Percentiles rank a stretch among this genome's conserved stretches.
Evolutionary conservation across 805 yeast genomes (phyloP).

Genomic region (Lachancea meyersii): DNA sequence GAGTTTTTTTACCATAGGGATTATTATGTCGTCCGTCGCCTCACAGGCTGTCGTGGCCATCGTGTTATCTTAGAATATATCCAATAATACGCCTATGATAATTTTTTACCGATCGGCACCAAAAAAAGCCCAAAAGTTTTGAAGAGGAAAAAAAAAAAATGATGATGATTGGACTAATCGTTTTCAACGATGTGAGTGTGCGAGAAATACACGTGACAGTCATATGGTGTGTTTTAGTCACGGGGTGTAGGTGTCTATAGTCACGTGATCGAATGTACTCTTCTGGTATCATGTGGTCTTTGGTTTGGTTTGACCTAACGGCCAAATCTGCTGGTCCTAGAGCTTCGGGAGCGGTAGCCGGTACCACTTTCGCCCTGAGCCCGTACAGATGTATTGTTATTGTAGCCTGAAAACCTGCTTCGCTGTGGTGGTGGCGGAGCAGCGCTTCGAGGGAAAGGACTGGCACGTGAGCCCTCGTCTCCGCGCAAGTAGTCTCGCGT

Average conservation of each 20-base stretch:
- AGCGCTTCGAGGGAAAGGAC: neutral
- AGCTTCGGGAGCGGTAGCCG: neutral
- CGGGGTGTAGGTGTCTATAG: conserved; percentile 1
- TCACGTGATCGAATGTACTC: neutral
- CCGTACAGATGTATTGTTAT: too few species aligned
- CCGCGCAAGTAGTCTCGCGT: neutral
- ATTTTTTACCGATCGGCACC: neutral
- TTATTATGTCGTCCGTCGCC: too few species aligned
- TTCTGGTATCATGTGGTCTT: neutral
- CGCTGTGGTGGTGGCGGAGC: neutral
- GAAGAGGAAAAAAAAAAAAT: too few species aligned
- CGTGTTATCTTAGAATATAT: too few species aligned
- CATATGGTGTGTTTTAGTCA: too few species aligned
- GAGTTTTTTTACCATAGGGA: too few species aligned
- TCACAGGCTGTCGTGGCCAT: conserved; percentile 3
- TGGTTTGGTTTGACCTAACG: neutral
- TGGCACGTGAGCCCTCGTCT: neutral
- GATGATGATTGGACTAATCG: too few species aligned
- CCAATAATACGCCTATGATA: too few species aligned
- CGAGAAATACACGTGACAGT: too few species aligned
- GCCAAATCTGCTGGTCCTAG: neutral
- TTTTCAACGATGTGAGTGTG: too few species aligned
- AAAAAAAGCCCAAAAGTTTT: too few species aligned
- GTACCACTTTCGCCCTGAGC: neutral
- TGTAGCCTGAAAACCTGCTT: conserved; percentile 6